Percentiles rank a stretch among this genome's conserved stretches.
These are phyloP conservation scores for Cephaloascus albidus DNA, from an alignment of 805 yeast genomes.

Conservation along the genomic window DNA sequence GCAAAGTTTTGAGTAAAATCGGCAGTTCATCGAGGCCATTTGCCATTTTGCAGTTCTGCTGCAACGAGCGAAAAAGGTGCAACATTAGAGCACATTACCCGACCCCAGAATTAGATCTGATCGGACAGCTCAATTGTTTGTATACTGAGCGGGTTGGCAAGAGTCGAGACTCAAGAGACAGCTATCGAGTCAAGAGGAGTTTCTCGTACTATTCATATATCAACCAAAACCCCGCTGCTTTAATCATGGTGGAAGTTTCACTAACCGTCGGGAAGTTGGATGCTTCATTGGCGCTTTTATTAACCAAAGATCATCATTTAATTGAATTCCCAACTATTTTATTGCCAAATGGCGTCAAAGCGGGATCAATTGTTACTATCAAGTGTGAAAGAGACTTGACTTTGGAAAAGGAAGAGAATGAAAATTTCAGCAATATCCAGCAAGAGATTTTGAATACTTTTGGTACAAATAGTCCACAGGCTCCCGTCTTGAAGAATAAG, in stretches of 20 bases:
- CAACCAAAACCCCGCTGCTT: too few relatives aligned
- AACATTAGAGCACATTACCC: too few relatives aligned
- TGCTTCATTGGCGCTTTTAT: constrained; percentile 83
- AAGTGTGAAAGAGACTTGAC: constrained; percentile 69
- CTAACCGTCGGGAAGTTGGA: constrained; percentile 93
- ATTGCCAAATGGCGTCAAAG: constrained; percentile 80
- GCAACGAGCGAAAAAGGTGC: too few relatives aligned
- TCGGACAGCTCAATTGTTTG: too few relatives aligned
- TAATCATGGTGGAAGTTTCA: constrained; percentile 79
- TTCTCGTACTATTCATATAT: too few relatives aligned
- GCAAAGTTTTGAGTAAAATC: too few relatives aligned
- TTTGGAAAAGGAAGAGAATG: constrained; percentile 52
- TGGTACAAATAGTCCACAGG: constrained; percentile 62
- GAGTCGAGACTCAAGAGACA: too few relatives aligned
- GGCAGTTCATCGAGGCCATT: too few relatives aligned
- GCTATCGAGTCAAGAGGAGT: too few relatives aligned
- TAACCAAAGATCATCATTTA: constrained; percentile 87
- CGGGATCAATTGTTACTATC: constrained; percentile 87
- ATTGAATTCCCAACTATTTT: constrained; percentile 95
- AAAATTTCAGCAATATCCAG: constrained; percentile 57
- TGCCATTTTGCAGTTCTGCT: too few relatives aligned
- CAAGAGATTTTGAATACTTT: constrained; percentile 62
- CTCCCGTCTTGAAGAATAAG: constrained; percentile 58
- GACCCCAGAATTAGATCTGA: too few relatives aligned
- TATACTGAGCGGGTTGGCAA: too few relatives aligned